phyloP scores from a whole-genome alignment of 164 flowering plant species.

The Hamamelis virginiana region DNA sequence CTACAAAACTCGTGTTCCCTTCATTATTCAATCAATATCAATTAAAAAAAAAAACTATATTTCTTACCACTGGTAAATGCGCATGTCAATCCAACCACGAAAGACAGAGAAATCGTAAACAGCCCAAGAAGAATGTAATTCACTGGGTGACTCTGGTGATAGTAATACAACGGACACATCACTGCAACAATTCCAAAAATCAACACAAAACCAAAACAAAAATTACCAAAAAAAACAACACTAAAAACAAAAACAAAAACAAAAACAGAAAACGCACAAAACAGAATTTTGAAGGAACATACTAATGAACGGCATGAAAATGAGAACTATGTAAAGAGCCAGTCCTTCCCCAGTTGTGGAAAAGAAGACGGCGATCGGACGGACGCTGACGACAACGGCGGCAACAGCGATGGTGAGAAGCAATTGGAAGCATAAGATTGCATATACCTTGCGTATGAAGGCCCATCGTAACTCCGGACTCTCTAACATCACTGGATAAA shows the following conservation, averaged over 20 bases:
- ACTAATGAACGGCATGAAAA: constrained; percentile 57
- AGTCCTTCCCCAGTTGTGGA: constrained; percentile 44
- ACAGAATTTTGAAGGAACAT: not conserved
- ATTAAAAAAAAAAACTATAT: not conserved
- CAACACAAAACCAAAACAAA: no score
- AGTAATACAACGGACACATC: constrained; percentile 54
- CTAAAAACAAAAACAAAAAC: not conserved
- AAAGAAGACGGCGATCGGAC: constrained; percentile 50
- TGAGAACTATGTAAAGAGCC: constrained; percentile 55
- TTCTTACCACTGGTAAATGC: constrained; percentile 58
- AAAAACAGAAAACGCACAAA: not conserved
- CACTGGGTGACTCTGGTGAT: constrained; percentile 59
- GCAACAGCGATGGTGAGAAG: constrained; percentile 61
- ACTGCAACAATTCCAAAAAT: constrained; percentile 36
- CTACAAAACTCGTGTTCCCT: no score
- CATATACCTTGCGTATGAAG: constrained; percentile 69
- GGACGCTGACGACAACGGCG: constrained; percentile 45
- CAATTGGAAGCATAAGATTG: constrained; percentile 55
- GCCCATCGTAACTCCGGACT: constrained; percentile 62
- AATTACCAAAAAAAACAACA: not conserved
- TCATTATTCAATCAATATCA: not conserved
- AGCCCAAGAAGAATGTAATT: constrained; percentile 54
- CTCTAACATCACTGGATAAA: constrained; percentile 72
- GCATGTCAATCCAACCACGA: constrained; percentile 57
- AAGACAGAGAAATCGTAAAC: constrained; percentile 53